Base-by-base conservation (phyloP, 306 rosid species). In the Begonia masoniana region DNA sequence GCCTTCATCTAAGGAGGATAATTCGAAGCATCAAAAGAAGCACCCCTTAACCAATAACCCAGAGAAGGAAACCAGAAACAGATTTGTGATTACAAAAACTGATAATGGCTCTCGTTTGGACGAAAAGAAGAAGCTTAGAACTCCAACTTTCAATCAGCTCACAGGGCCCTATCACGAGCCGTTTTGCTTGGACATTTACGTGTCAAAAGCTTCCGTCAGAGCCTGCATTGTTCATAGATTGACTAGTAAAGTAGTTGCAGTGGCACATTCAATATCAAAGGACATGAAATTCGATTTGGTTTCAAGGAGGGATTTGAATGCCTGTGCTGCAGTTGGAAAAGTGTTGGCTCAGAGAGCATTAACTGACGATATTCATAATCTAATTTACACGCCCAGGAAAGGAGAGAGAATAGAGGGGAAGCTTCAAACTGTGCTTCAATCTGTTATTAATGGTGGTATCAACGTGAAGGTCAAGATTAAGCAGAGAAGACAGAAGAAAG, bases 111-210 rank as follows among this genome's bases (percentile, higher is more conserved):
- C 9, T 31, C 39, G 4, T 17, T 17, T 52, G 13, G 66, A 50
- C 19, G 19, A 50, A 62, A 74, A 73, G 68, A 83, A 76, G 81
- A 71, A 75, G 73, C 70, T 63, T 63, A 80, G 89, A 71, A 71
- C 66, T 49, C 81, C 78, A 13, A 87, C 87, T 15, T 87, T 72
- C 63, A 87, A 83, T 68, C 94, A 83, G 73, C 82, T 83, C 49
- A 85, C 94, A 0, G 86, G 71, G 50, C 94, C 94, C 57, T 91
- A 71, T 70, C 94, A 91, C 8, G 85, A 85, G 72, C 94, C 96
- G 1, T 86, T 91, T 73, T 91, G 92, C 67, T 68, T 86, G 61
- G 97, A 91, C 64, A 83, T 91, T 53, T 91, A 45, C 82, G 70
- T 85, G 64, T 91, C 99, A 15, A 91, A 79, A 52, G 94, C 82